phyloP scores from a whole-genome alignment of 257 asterid species.

The Asclepias syriaca region DNA sequence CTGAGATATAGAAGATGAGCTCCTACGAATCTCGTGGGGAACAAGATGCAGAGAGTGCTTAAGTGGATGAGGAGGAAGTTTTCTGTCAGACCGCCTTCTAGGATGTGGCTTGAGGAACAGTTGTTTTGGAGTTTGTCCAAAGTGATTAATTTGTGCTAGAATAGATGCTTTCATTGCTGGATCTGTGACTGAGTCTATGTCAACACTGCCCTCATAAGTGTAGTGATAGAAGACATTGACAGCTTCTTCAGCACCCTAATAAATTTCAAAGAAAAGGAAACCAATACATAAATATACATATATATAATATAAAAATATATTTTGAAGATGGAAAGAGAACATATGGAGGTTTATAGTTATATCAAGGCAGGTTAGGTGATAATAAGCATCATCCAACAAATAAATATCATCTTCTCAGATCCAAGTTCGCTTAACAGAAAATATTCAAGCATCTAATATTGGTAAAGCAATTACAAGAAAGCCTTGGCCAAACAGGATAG shows the following conservation, averaged over 20 bases:
- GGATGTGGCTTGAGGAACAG: constrained; percentile 85
- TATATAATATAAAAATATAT: background rate
- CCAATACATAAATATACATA: background rate
- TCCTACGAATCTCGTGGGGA: constrained; percentile 78
- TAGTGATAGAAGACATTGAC: constrained; percentile 98
- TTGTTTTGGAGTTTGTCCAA: constrained; percentile 98
- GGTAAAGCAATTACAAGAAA: background rate
- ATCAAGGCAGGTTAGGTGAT: background rate
- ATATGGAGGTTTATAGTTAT: background rate
- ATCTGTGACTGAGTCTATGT: constrained; percentile 90
- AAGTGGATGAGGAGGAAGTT: constrained; percentile 75
- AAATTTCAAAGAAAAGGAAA: constrained; percentile 19
- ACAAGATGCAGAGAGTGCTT: constrained; percentile 59
- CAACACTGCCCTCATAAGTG: constrained; percentile 98
- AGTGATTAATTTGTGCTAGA: constrained; percentile 96
- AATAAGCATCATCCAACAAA: background rate
- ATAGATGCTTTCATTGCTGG: constrained; percentile 99
- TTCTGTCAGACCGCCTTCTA: constrained; percentile 79
- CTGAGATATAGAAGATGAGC: constrained; percentile 71
- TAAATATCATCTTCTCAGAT: background rate
- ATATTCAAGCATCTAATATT: background rate
- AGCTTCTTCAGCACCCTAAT: constrained; percentile 96
- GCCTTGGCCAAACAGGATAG: background rate
- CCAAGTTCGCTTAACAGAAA: background rate
- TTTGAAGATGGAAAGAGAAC: background rate